Percentiles rank a stretch among this genome's conserved stretches.
These are phyloP conservation scores for Parafenestella ontariensis DNA, from an alignment of 2,329 filamentous ascomycete genomes.

Conservation along the genomic window DNA sequence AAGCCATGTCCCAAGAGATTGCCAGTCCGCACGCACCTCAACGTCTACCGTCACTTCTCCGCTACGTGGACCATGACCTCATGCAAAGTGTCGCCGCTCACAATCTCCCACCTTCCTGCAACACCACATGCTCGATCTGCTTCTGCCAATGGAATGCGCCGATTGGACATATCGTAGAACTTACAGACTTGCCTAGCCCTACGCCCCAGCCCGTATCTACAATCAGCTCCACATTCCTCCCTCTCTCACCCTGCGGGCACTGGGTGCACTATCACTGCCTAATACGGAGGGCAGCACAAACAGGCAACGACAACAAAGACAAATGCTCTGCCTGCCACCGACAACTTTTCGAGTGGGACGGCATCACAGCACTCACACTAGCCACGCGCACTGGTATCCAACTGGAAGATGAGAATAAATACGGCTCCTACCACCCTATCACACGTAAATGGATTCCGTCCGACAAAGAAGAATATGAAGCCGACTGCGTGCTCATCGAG, in stretches of 20 bases:
- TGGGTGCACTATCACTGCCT: constrained; percentile 38
- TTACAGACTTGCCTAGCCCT: not conserved
- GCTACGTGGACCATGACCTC: constrained; percentile 30
- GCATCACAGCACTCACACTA: constrained; percentile 27
- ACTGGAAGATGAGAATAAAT: constrained; percentile 2
- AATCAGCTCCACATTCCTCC: constrained; percentile 19
- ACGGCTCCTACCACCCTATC: not conserved
- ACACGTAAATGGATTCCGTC: not conserved
- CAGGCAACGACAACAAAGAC: not conserved
- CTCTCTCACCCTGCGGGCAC: constrained; percentile 29
- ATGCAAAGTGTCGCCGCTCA: constrained; percentile 8
- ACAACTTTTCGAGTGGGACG: constrained; percentile 29
- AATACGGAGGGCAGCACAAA: constrained; percentile 9
- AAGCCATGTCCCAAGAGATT: not conserved
- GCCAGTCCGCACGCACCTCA: not conserved
- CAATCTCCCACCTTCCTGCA: constrained; percentile 11
- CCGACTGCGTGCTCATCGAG: constrained; percentile 24
- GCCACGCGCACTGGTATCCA: constrained; percentile 23
- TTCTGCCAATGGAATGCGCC: constrained; percentile 9
- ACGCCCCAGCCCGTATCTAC: not conserved
- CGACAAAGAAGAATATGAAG: constrained; percentile 7
- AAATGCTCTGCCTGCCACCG: constrained; percentile 21
- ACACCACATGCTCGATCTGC: constrained; percentile 17
- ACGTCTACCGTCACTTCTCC: constrained; percentile 23
- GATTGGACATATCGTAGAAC: not conserved